Evolutionary conservation across 73 alveolate genomes (phyloP), one percentile per base, ranked within the genome.

Genomic region (Paramecium biaurelia): DNA sequence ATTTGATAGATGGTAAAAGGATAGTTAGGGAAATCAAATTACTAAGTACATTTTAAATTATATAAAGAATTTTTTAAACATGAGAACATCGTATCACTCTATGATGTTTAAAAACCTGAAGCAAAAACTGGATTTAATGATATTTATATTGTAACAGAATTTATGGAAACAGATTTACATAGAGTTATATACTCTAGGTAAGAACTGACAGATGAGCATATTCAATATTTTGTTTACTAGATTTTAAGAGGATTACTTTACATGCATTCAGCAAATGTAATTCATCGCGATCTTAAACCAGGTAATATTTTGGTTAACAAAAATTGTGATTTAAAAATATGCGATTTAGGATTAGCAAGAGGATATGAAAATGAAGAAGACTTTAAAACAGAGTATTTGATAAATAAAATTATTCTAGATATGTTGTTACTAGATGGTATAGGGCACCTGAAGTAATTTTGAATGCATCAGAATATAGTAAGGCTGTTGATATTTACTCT

Each of bases 131-230:
- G 98, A 57, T 97, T 85, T 85, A 97, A 97, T 76, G 99, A 97
- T 90, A 97, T 96, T 68, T 97, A 97, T 85, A 97, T 97, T 76
- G 96, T 97, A 8, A 93, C 97, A 24, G 99, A 97, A 57, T 89
- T 96, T 85, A 97, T 97, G 99, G 99, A 97, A 87, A 97, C 99
- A 26, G 99, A 97, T 92, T 89, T 97, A 95, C 99, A 96, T 85
- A 76, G 98, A 84, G 98, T 97, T 14, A 95, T 97, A 63, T 96
- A 97, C 92, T 96, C 98, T 30, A 57, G 98, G 45, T 96, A 97
- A 72, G 98, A 94, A 32, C 92, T 97, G 59, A 95, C 97, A 34
- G 98, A 97, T 88, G 99, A 96, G 43, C 99, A 97, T 53, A 95
- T 96, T 20, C 95, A 97, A 76, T 97, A 97, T 94, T 97, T 97